phyloP scores from a whole-genome alignment of 129 eudicot genomes.

The Artemisia argyi region DNA sequence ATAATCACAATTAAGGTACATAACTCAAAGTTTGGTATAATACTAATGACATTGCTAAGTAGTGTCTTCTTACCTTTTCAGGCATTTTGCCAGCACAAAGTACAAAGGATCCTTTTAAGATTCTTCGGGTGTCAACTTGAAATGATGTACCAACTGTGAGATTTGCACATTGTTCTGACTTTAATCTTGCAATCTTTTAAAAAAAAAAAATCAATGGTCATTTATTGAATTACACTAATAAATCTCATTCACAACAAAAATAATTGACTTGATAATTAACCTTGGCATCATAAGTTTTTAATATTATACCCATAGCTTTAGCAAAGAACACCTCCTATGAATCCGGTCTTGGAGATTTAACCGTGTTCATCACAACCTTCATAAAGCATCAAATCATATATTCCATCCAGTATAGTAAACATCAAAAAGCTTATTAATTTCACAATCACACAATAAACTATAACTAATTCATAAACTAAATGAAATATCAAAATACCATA shows the following conservation, averaged over 20 bases:
- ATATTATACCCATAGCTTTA: slow-evolving; percentile 49
- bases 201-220: slow-evolving; percentile 25
- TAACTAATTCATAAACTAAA: no score
- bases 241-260: background rate
- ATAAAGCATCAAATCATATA: slow-evolving; percentile 12
- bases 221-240: background rate
- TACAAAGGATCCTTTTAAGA: no score
- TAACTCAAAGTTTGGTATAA: no score
- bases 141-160: no score
- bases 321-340: slow-evolving; percentile 96
- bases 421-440: no score
- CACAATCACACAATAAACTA: no score
- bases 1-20: no score
- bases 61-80: no score
- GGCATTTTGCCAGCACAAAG: no score
- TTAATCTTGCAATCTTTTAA: slow-evolving; percentile 77
- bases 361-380: slow-evolving; percentile 61
- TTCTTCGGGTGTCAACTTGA: no score
- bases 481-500: no score
- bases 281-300: slow-evolving; percentile 76
- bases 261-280: slow-evolving; percentile 36
- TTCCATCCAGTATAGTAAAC: background rate
- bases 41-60: no score
- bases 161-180: slow-evolving; percentile 27
- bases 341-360: slow-evolving; percentile 86